A percentile compares a stretch with the other conserved stretches of the same genome.
These are phyloP conservation scores for Penicillium sp. DNA, from an alignment of 2,329 filamentous ascomycete genomes.

Conservation along the genomic window DNA sequence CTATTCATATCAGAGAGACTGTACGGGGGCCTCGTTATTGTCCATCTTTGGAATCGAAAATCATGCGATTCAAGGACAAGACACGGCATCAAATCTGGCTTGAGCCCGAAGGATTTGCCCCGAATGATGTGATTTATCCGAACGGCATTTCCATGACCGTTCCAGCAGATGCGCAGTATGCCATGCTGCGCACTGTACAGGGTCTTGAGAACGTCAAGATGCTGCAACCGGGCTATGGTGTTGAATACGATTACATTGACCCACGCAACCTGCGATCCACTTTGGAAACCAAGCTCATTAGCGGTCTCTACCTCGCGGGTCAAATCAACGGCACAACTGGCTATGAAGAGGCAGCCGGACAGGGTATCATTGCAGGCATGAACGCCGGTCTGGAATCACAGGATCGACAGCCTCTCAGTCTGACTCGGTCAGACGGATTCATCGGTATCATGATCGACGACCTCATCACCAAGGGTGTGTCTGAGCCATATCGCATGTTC, in stretches of 20 bases:
- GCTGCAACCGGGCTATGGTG: conserved; percentile 93
- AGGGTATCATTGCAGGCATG: conserved; percentile 88
- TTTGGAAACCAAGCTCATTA: conserved; percentile 89
- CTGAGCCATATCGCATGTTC: conserved; percentile 98
- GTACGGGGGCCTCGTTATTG: conserved; percentile 95
- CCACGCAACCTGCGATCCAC: conserved; percentile 84
- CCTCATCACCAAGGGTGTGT: conserved; percentile 92
- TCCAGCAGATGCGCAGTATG: conserved; percentile 80
- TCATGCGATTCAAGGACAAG: conserved; percentile 83
- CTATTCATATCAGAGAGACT: conserved; percentile 92
- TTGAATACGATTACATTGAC: conserved; percentile 98
- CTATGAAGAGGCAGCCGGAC: conserved; percentile 94
- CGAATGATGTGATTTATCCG: conserved; percentile 83
- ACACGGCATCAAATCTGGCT: conserved; percentile 89
- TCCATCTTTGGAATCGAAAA: conserved; percentile 90
- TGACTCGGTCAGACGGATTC: conserved; percentile 85
- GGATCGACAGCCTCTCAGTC: conserved; percentile 62
- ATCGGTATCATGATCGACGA: conserved; percentile 99
- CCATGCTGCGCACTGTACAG: conserved; percentile 80
- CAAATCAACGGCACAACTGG: conserved; percentile 99
- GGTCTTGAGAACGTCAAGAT: conserved; percentile 87
- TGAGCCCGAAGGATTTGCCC: conserved; percentile 88
- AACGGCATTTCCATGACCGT: conserved; percentile 98
- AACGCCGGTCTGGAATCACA: conserved; percentile 84
- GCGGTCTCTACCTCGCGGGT: conserved; percentile 85